Evolutionary conservation across 768 basidiomycete species (phyloP).

Genomic region (Panaeolus papilionaceus): DNA sequence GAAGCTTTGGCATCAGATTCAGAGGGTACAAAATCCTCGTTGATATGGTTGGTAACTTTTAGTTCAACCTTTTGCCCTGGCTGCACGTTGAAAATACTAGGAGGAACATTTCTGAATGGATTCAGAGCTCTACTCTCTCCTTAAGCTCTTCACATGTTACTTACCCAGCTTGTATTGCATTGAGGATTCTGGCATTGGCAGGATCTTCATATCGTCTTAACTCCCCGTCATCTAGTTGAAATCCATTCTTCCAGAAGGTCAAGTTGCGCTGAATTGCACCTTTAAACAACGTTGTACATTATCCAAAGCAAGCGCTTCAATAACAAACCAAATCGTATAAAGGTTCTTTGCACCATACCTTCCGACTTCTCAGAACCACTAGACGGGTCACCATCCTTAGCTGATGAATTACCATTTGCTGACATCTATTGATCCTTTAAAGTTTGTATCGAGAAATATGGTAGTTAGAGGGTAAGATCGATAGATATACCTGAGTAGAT

Average conservation of each 20-base stretch:
- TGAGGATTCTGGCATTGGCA: background rate
- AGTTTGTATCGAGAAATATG: background rate
- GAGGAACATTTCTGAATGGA: background rate
- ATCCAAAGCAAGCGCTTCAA: too few species aligned
- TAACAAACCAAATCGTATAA: too few species aligned
- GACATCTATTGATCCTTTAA: background rate
- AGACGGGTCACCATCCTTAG: background rate
- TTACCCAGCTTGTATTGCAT: background rate
- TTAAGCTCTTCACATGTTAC: background rate
- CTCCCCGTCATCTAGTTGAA: background rate
- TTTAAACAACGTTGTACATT: background rate
- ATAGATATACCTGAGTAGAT: background rate
- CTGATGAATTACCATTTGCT: background rate
- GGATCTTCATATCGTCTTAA: background rate
- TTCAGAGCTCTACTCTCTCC: background rate
- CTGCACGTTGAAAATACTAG: background rate
- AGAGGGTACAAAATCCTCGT: background rate
- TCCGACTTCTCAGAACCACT: background rate
- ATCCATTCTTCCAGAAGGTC: slow-evolving; percentile 6
- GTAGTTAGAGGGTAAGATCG: background rate
- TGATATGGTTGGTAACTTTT: background rate
- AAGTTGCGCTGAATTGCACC: background rate
- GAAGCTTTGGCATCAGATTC: background rate
- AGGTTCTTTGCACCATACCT: background rate
- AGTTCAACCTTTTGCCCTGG: background rate